These are phyloP conservation scores for Cerioporus squamosus DNA, from an alignment of 1,284 basidiomycete species.

Conservation along the genomic window DNA sequence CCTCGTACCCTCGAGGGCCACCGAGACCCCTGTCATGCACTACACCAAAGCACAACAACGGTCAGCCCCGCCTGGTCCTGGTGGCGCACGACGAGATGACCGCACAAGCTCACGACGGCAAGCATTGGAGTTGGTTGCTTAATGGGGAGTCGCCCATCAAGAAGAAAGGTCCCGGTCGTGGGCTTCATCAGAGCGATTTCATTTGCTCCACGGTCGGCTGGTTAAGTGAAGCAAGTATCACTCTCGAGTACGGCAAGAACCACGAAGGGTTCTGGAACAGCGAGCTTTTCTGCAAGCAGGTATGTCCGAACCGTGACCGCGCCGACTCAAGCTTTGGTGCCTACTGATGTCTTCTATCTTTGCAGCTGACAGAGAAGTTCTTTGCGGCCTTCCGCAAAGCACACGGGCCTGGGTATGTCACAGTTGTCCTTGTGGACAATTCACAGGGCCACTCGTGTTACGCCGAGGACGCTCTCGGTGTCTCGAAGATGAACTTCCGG, in stretches of 20 bases:
- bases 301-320: no score
- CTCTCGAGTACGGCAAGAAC: conserved; percentile 47
- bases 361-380: conserved; percentile 36
- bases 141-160: conserved; percentile 37
- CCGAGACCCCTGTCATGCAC: no score
- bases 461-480: conserved; percentile 39
- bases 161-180: conserved; percentile 41
- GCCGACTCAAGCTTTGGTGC: neutral
- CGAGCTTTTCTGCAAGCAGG: conserved; percentile 43
- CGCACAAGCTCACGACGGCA: conserved; percentile 40
- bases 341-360: neutral
- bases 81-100: conserved; percentile 44
- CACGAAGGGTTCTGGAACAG: conserved; percentile 49
- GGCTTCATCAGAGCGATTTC: conserved; percentile 23
- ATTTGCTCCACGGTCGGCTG: conserved; percentile 22
- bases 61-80: conserved; percentile 34
- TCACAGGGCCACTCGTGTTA: conserved; percentile 47
- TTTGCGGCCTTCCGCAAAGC: conserved; percentile 39
- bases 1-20: no score
- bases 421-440: conserved; percentile 43
- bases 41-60: conserved; percentile 25
- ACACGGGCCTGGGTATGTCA: conserved; percentile 39
- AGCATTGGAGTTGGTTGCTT: conserved; percentile 35
- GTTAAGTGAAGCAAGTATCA: conserved; percentile 18
- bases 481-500: conserved; percentile 38